Evolutionary conservation across 345 rosid species (phyloP), one percentile per base, ranked within the genome.

Genomic region (Pugionium cornutum): DNA sequence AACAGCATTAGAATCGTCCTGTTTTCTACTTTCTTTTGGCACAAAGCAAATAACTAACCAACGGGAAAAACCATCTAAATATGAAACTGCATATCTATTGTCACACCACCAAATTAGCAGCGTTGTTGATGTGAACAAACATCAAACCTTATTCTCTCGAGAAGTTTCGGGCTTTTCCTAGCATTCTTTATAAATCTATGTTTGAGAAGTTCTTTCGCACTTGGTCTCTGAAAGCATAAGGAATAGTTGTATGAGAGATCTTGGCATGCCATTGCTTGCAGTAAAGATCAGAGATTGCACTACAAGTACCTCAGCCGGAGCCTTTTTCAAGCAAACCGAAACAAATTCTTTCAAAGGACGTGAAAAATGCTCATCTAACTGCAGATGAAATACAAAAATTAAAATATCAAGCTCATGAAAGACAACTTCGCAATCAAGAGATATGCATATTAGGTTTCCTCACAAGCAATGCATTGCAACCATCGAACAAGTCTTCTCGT

Each of bases 341-440:
- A 89, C 99, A 84, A 95, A 91, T 67, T 95, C 99, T 80, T 95
- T 95, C 86, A 95, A 83, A 51, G 82, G 84, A 56, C 98, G 96
- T 64, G 99, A 89, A 83, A 95, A 95, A 83, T 95, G 99, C 64
- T 95, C 99, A 79, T 95, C 98, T 80, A 95, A 83, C 99, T 95
- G 98, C 73, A 45, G 68, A 77, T 56, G 48, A 74, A 53, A 77
- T 53, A 62, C 42, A 52, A 27, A 67, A 47, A 51, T 11, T 69
- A 50, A 27, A 45, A 50, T 53, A 63, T 58, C 59, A 49, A 65
- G 76, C 66, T 71, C 9, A n/a, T 53, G 37, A 66, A 65, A 36
- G 37, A 57, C 7, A 27, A 57, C 30, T 67, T 47, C 41, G 6
- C 35, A 59, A 44, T 58, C 67, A 50, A 51, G 31, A 35, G 5